Percentiles rank a stretch among this genome's conserved stretches.
Conservation (phyloP, 805 yeast genomes). For the Candida orba region DNA sequence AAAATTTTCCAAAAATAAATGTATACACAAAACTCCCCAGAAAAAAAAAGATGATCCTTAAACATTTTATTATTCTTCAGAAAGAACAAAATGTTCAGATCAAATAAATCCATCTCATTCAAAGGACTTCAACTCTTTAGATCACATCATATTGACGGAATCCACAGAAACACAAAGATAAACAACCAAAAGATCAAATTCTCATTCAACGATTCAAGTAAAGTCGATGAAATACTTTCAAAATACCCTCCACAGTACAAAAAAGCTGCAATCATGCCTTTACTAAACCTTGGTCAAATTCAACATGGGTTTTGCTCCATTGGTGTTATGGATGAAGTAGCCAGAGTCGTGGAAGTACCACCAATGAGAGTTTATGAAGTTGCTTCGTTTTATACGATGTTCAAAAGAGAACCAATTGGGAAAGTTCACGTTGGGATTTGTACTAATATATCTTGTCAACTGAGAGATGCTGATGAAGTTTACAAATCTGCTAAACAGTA, state of each 20-base stretch:
- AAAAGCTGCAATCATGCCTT: constrained; percentile 84
- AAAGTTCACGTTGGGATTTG: constrained; percentile 79
- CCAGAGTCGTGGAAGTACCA: constrained; percentile 77
- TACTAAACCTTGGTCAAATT: constrained; percentile 80
- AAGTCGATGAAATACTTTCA: constrained; percentile 68
- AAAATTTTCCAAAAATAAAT: too few species aligned
- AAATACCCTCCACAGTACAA: constrained; percentile 84
- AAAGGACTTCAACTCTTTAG: neutral
- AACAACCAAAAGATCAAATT: constrained; percentile 66
- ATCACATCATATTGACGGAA: constrained; percentile 26
- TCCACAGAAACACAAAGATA: constrained; percentile 65
- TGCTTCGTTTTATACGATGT: constrained; percentile 90
- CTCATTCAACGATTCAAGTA: constrained; percentile 59
- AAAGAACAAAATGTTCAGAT: neutral
- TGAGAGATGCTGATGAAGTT: constrained; percentile 75
- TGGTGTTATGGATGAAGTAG: constrained; percentile 85
- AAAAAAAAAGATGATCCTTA: too few species aligned
- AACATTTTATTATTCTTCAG: neutral
- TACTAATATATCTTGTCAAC: constrained; percentile 85
- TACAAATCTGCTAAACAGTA: constrained; percentile 60
- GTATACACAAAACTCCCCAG: too few species aligned
- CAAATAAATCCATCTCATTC: neutral
- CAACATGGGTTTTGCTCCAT: constrained; percentile 82
- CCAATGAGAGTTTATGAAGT: constrained; percentile 93
- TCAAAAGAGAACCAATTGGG: constrained; percentile 80